phyloP scores from a whole-genome alignment of 2,329 filamentous ascomycete species.

The Verticillium alfalfae region DNA sequence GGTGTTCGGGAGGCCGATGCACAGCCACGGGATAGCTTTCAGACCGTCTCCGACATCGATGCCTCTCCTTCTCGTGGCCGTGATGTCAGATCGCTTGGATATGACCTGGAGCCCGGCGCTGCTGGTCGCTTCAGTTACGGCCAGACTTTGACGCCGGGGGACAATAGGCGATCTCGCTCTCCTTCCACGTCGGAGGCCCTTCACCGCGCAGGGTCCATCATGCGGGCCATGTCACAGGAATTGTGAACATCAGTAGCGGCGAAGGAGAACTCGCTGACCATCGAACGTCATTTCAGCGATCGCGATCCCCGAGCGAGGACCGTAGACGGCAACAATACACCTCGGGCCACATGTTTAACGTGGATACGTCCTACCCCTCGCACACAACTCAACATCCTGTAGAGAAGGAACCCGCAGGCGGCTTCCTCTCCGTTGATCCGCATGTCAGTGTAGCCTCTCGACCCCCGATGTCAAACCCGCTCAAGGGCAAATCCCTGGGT shows the following conservation, averaged over 20 bases:
- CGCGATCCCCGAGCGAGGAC: constrained; percentile 47
- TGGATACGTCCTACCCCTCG: constrained; percentile 47
- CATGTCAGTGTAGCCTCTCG: constrained; percentile 18
- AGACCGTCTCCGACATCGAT: constrained; percentile 49
- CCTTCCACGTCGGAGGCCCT: constrained; percentile 60
- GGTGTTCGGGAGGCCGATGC: constrained; percentile 31
- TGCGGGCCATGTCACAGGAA: constrained; percentile 88
- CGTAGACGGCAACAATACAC: constrained; percentile 37
- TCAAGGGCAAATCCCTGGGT: constrained; percentile 80
- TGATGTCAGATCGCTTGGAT: constrained; percentile 48
- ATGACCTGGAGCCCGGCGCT: constrained; percentile 51
- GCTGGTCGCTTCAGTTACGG: constrained; percentile 53
- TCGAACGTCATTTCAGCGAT: constrained; percentile 57
- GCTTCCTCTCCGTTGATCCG: constrained; percentile 16
- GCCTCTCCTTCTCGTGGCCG: constrained; percentile 46
- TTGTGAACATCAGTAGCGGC: constrained; percentile 87
- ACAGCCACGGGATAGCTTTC: constrained; percentile 48
- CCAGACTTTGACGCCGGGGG: constrained; percentile 45
- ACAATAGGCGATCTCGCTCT: constrained; percentile 53
- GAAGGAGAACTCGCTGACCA: constrained; percentile 80
- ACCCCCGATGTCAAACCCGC: constrained; percentile 59
- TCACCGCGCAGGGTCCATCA: constrained; percentile 66
- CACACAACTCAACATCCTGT: constrained; percentile 35
- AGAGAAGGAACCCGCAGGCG: constrained; percentile 33
- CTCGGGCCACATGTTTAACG: constrained; percentile 23